Percentiles rank a stretch among this genome's conserved stretches.
Conservation (phyloP, 2,329 filamentous ascomycete species). For the Arthroderma uncinatum region DNA sequence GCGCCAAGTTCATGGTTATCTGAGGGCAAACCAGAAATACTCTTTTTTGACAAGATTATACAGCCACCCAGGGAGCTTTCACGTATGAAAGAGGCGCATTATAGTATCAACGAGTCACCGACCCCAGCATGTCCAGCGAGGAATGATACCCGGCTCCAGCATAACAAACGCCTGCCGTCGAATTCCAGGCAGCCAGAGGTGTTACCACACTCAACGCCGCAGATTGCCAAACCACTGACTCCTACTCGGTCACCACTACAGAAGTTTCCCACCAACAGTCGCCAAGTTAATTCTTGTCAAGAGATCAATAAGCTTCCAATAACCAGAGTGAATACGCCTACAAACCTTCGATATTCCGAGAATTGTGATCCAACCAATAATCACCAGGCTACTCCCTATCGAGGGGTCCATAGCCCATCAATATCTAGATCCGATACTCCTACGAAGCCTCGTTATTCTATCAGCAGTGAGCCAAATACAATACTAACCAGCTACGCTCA, state of each 20-base stretch:
- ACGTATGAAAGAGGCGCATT: not conserved
- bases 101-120: not conserved
- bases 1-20: conserved; percentile 22
- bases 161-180: not conserved
- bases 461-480: not conserved
- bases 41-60: conserved; percentile 26
- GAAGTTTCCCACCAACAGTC: no score
- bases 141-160: no score
- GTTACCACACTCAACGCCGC: not conserved
- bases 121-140: not conserved
- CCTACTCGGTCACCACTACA: not conserved
- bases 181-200: not conserved
- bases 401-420: not conserved
- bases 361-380: no score
- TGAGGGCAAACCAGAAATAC: conserved; percentile 17
- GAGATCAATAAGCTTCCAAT: no score
- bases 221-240: not conserved
- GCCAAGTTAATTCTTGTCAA: no score
- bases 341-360: not conserved
- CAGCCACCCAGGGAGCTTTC: not conserved
- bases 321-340: not conserved
- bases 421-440: not conserved
- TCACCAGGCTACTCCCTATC: no score
- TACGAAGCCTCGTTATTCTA: not conserved
- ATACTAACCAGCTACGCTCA: not conserved